Conservation (phyloP, 2,329 filamentous ascomycete species). For the Curvularia verruculosa region DNA sequence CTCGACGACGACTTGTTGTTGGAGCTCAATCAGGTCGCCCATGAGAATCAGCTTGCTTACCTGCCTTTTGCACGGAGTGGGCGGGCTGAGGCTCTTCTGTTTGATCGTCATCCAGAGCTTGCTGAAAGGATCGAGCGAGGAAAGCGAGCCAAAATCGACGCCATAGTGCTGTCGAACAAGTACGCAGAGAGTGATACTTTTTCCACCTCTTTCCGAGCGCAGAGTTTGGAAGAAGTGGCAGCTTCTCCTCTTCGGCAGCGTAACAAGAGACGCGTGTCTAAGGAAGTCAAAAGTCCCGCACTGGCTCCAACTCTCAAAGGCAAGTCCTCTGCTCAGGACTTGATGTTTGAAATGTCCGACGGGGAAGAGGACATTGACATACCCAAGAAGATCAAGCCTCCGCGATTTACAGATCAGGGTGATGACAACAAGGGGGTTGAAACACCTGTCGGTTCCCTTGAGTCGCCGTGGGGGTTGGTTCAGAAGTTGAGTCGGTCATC, state of each 20-base stretch:
- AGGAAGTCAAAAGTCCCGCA: conserved; percentile 62
- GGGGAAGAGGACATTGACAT: conserved; percentile 56
- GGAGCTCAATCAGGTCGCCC: conserved; percentile 80
- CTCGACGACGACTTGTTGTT: conserved; percentile 82
- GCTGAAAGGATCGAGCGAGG: conserved; percentile 71
- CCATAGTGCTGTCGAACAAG: conserved; percentile 72
- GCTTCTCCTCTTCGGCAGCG: conserved; percentile 56
- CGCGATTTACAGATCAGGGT: conserved; percentile 23
- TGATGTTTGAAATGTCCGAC: conserved; percentile 96
- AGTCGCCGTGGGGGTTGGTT: conserved; percentile 33
- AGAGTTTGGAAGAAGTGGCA: conserved; percentile 68
- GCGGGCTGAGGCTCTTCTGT: conserved; percentile 69
- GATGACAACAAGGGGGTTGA: conserved; percentile 13
- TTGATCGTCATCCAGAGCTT: conserved; percentile 68
- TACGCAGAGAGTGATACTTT: conserved; percentile 70
- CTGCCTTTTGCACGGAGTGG: conserved; percentile 80
- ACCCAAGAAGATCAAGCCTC: conserved; percentile 29
- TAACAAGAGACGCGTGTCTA: conserved; percentile 49
- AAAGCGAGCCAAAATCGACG: conserved; percentile 71
- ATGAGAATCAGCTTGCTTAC: conserved; percentile 78
- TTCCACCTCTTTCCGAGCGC: conserved; percentile 66
- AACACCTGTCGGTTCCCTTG: conserved; percentile 30
- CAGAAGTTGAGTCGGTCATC: conserved; percentile 24
- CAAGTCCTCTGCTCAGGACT: conserved; percentile 71
- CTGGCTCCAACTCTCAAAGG: conserved; percentile 71